Conservation (phyloP, 306 rosid genomes). For the Rubus parviflorus region DNA sequence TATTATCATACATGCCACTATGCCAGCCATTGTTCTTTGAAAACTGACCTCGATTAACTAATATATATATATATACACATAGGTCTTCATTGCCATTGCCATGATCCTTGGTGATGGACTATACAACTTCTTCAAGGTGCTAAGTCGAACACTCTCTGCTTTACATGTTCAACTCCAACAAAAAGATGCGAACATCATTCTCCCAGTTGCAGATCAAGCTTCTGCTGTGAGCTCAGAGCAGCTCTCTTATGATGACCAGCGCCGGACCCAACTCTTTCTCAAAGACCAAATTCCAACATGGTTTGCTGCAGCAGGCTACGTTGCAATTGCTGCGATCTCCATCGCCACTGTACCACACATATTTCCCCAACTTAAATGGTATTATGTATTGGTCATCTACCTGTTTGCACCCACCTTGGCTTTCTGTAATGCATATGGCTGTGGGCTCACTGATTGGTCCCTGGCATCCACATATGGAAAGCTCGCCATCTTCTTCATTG, state of each 20-base stretch:
- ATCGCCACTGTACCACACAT: too few relatives aligned
- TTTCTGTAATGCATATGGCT: not conserved
- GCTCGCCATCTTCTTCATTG: not conserved
- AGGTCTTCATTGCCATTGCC: constrained; percentile 13
- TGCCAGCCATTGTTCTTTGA: not conserved
- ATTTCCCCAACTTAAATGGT: not conserved
- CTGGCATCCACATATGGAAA: not conserved
- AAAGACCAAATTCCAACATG: constrained; percentile 1
- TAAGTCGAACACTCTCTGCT: constrained; percentile 33
- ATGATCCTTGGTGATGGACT: constrained; percentile 4
- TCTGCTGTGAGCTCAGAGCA: constrained; percentile 21
- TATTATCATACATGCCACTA: not conserved
- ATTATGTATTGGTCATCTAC: not conserved
- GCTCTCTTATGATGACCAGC: constrained; percentile 41
- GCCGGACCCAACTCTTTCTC: constrained; percentile 36
- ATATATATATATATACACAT: too few relatives aligned
- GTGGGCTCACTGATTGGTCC: not conserved
- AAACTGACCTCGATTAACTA: constrained; percentile 10
- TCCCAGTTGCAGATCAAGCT: constrained; percentile 21
- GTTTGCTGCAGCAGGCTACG: not conserved
- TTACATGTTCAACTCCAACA: constrained; percentile 30
- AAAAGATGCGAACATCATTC: constrained; percentile 17
- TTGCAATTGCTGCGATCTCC: not conserved
- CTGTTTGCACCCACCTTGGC: not conserved
- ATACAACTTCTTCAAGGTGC: constrained; percentile 45